phyloP scores from a whole-genome alignment of 2,329 filamentous ascomycete genomes.

The Chrysoporthe cubensis region DNA sequence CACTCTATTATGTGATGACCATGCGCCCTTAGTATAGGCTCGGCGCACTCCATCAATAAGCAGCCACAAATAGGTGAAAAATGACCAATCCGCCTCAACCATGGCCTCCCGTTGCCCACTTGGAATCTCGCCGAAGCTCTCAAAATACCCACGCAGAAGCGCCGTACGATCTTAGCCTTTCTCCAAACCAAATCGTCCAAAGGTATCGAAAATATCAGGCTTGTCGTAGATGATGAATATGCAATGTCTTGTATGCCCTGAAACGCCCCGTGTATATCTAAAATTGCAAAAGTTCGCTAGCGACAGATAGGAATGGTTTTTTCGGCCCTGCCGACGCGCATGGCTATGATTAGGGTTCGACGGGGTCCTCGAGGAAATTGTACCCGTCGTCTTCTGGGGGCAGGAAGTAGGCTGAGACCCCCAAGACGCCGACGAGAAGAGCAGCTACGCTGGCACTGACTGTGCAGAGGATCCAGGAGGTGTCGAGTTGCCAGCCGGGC shows the following conservation, averaged over 20 bases:
- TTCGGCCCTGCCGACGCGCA: neutral
- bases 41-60: neutral
- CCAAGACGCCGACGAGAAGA: slow-evolving; percentile 60
- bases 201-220: slow-evolving; percentile 26
- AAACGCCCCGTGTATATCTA: slow-evolving; percentile 29
- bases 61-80: neutral
- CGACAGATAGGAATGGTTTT: neutral
- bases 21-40: neutral
- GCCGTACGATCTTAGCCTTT: neutral
- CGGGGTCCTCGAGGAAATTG: slow-evolving; percentile 63
- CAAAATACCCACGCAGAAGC: neutral
- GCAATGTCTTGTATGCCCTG: slow-evolving; percentile 25
- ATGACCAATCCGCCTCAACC: neutral
- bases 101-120: neutral
- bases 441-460: slow-evolving; percentile 58
- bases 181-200: slow-evolving; percentile 8
- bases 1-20: slow-evolving; percentile 9
- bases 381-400: slow-evolving; percentile 80
- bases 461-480: slow-evolving; percentile 74
- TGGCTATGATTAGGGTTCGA: slow-evolving; percentile 45
- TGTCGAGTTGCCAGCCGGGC: slow-evolving; percentile 78
- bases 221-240: slow-evolving; percentile 19
- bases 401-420: slow-evolving; percentile 69
- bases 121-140: neutral
- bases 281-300: neutral